Evolutionary conservation across 176 grass and related monocot species (phyloP).

Genomic region (Paspalum vaginatum): DNA sequence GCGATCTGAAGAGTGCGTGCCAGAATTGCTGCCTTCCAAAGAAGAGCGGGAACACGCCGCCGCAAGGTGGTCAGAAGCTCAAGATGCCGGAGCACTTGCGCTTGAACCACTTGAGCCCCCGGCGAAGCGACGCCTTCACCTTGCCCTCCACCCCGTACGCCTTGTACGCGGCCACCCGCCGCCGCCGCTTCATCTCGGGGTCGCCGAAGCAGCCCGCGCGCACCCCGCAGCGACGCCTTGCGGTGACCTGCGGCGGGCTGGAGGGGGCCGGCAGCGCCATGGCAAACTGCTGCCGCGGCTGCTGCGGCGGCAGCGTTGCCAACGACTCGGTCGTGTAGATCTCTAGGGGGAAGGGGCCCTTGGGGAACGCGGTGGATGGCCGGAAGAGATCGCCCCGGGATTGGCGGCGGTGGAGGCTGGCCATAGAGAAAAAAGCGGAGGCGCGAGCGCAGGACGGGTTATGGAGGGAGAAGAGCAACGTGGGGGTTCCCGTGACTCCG

Average conservation of each 20-base stretch:
- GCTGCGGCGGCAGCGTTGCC: neutral
- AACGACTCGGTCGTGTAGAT: neutral
- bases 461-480: neutral
- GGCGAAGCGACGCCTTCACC: conserved; percentile 75
- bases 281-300: neutral
- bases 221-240: conserved; percentile 19
- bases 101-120: conserved; percentile 81
- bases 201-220: conserved; percentile 66
- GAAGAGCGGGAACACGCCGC: neutral
- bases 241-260: neutral
- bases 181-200: conserved; percentile 81
- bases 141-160: conserved; percentile 72
- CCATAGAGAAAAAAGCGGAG: conserved; percentile 28
- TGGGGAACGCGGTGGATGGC: neutral
- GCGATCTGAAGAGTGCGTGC: neutral
- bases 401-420: conserved; percentile 11
- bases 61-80: conserved; percentile 25
- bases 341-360: neutral
- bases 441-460: neutral
- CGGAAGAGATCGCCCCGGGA: conserved; percentile 15
- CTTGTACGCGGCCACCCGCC: conserved; percentile 74
- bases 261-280: conserved; percentile 23
- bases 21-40: neutral
- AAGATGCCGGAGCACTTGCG: conserved; percentile 71
- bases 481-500: neutral